These are phyloP conservation scores for Diplodia sapinea DNA, from an alignment of 2,329 filamentous ascomycete species.

Conservation along the genomic window DNA sequence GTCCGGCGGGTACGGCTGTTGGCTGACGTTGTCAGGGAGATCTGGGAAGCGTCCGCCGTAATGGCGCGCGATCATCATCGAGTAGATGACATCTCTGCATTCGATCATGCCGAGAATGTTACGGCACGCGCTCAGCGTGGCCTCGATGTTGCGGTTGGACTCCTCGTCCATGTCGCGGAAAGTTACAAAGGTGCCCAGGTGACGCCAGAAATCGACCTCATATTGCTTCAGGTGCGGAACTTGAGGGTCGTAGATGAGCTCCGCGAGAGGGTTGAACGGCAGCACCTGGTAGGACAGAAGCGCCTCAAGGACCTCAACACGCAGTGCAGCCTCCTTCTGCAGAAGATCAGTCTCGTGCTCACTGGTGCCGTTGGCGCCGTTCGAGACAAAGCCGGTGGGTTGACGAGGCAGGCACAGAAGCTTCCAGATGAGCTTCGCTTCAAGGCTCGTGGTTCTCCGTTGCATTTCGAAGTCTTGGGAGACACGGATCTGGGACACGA, in stretches of 20 bases:
- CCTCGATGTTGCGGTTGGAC: slow-evolving; percentile 66
- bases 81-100: slow-evolving; percentile 89
- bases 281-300: slow-evolving; percentile 76
- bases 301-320: slow-evolving; percentile 76
- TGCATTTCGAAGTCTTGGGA: slow-evolving; percentile 28
- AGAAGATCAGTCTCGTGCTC: slow-evolving; percentile 62
- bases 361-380: slow-evolving; percentile 51
- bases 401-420: slow-evolving; percentile 61
- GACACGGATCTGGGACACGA: slow-evolving; percentile 55
- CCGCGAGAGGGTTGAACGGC: slow-evolving; percentile 61
- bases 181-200: slow-evolving; percentile 73
- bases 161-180: slow-evolving; percentile 66
- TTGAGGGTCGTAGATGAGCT: slow-evolving; percentile 55
- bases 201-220: slow-evolving; percentile 82
- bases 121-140: slow-evolving; percentile 69
- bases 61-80: slow-evolving; percentile 79
- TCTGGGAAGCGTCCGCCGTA: slow-evolving; percentile 65
- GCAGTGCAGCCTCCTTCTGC: slow-evolving; percentile 66
- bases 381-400: slow-evolving; percentile 40
- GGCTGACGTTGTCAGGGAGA: slow-evolving; percentile 49
- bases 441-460: slow-evolving; percentile 54
- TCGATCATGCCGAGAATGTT: slow-evolving; percentile 78
- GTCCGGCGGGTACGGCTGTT: slow-evolving; percentile 38
- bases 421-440: slow-evolving; percentile 66
- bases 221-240: slow-evolving; percentile 44